Evolutionary conservation across 345 rosid genomes (phyloP).

Genomic region (Hypericum androsaemum): DNA sequence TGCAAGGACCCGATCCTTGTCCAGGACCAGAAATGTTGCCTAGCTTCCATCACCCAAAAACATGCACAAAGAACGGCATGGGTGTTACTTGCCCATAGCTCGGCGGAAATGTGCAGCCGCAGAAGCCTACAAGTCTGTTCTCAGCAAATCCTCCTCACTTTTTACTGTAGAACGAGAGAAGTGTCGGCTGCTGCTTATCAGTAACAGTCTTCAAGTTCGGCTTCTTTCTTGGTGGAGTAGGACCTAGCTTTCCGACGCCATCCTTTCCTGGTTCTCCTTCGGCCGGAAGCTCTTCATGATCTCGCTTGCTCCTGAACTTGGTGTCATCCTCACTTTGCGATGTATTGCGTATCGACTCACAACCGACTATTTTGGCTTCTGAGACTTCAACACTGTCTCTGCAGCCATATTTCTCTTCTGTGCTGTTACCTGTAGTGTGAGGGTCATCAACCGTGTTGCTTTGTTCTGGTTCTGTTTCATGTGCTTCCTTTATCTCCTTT

Average conservation of each 20-base stretch:
- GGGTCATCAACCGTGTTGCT: constrained; percentile 11
- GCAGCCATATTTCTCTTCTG: constrained; percentile 24
- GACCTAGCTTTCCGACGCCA: constrained; percentile 6
- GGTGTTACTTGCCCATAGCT: too few relatives aligned
- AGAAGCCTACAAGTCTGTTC: too few relatives aligned
- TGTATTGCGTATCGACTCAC: constrained; percentile 11
- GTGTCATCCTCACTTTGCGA: constrained; percentile 13
- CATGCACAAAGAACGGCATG: too few relatives aligned
- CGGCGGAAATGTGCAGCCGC: too few relatives aligned
- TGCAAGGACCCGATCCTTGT: too few relatives aligned
- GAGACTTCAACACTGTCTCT: constrained; percentile 13
- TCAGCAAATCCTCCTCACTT: constrained; percentile 15
- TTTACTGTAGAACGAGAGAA: constrained; percentile 49
- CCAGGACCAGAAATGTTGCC: too few relatives aligned
- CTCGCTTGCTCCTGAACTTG: constrained; percentile 34
- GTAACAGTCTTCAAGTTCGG: constrained; percentile 24
- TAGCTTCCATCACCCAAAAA: too few relatives aligned
- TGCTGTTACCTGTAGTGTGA: constrained; percentile 2
- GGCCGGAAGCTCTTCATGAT: constrained; percentile 21
- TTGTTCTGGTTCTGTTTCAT: constrained; percentile 20
- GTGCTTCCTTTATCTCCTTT: constrained; percentile 40
- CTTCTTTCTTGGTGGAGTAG: constrained; percentile 36
- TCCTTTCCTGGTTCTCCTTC: constrained; percentile 23
- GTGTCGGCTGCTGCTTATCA: constrained; percentile 45
- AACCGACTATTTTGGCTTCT: constrained; percentile 5